phyloP scores from a whole-genome alignment of 495 filamentous ascomycete genomes.

The Mytilinidion resinicola region DNA sequence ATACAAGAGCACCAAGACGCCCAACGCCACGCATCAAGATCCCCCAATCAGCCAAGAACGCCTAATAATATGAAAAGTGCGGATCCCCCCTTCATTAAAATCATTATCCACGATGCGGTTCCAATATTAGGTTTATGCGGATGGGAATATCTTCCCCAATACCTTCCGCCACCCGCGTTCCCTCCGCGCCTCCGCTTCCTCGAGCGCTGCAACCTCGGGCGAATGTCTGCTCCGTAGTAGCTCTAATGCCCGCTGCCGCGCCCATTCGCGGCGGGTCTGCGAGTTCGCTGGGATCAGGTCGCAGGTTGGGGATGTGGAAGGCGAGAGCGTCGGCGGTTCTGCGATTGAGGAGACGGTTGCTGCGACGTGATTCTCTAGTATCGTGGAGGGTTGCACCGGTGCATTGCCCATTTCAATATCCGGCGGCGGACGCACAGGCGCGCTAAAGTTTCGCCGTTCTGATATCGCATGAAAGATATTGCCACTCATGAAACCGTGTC shows the following conservation, averaged over 20 bases:
- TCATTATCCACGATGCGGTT: too few relatives aligned
- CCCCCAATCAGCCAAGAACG: too few relatives aligned
- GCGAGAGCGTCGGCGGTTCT: neutral
- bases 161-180: constrained; percentile 14
- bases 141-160: constrained; percentile 23
- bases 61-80: too few relatives aligned
- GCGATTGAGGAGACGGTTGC: neutral
- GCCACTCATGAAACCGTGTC: constrained; percentile 9
- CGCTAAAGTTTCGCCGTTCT: constrained; percentile 16
- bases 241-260: constrained; percentile 31
- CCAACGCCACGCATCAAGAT: too few relatives aligned
- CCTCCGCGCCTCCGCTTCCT: constrained; percentile 10
- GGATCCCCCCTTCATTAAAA: too few relatives aligned
- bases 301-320: neutral
- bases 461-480: constrained; percentile 5
- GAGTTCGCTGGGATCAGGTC: neutral
- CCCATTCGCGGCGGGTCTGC: constrained; percentile 31
- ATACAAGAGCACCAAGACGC: too few relatives aligned
- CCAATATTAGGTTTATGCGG: too few relatives aligned
- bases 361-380: neutral
- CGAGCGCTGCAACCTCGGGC: constrained; percentile 4
- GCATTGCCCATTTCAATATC: constrained; percentile 23
- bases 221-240: constrained; percentile 24
- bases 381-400: neutral
- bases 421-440: constrained; percentile 8